phyloP scores from a whole-genome alignment of 2,329 filamentous ascomycete genomes.

The Pseudomassariella vexata region DNA sequence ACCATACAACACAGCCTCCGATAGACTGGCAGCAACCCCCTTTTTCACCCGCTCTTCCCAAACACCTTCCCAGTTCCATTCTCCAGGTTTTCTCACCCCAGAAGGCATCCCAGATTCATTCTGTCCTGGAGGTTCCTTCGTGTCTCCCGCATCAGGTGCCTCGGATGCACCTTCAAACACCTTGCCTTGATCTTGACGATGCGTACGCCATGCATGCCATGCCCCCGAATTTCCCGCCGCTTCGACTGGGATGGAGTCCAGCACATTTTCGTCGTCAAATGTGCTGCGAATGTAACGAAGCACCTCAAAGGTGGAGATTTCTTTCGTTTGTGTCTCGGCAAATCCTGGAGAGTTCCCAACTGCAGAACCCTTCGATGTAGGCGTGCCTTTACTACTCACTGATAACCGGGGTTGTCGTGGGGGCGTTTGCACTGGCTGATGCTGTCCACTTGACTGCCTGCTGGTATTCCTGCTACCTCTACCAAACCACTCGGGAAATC shows the following conservation, averaged over 20 bases:
- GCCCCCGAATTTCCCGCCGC: slow-evolving; percentile 86
- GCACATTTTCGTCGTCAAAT: slow-evolving; percentile 70
- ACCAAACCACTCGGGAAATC: slow-evolving; percentile 88
- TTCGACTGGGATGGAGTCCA: slow-evolving; percentile 74
- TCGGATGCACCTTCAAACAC: slow-evolving; percentile 15
- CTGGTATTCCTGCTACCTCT: slow-evolving; percentile 36
- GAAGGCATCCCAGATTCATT: too few relatives aligned
- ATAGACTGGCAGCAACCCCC: slow-evolving; percentile 69
- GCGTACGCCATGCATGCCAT: slow-evolving; percentile 86
- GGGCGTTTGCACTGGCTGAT: slow-evolving; percentile 20
- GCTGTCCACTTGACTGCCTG: slow-evolving; percentile 36
- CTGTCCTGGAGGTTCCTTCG: slow-evolving; percentile 5
- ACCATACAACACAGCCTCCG: slow-evolving; percentile 76
- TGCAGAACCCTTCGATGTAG: slow-evolving; percentile 19
- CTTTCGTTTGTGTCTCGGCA: slow-evolving; percentile 32
- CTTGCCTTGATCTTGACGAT: slow-evolving; percentile 50
- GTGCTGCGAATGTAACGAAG: slow-evolving; percentile 76
- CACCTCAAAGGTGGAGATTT: slow-evolving; percentile 59
- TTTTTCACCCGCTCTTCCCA: slow-evolving; percentile 87
- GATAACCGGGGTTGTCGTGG: slow-evolving; percentile 20
- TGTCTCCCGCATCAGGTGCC: slow-evolving; percentile 6
- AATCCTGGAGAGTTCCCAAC: slow-evolving; percentile 28
- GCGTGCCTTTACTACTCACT: slow-evolving; percentile 15
- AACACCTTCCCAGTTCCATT: slow-evolving; percentile 98
- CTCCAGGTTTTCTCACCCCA: slow-evolving; percentile 56